Percentiles rank a stretch among this genome's conserved stretches.
Conservation (phyloP, 176 grass and related monocot genomes). For the Hordeum marinum region DNA sequence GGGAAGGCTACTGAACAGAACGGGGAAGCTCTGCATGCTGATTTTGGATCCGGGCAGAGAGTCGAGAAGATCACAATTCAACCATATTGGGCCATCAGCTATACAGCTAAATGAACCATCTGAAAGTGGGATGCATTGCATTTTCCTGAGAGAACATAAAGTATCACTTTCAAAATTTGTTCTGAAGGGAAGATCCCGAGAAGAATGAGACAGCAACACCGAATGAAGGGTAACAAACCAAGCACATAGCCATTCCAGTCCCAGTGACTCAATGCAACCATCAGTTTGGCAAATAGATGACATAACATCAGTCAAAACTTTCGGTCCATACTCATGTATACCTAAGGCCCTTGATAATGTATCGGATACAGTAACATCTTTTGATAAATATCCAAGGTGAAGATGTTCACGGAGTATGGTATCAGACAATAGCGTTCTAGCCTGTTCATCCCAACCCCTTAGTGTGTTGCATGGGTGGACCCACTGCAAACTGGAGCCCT, state of each 20-base stretch:
- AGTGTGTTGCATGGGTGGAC: slow-evolving; percentile 5
- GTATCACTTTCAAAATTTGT: background rate
- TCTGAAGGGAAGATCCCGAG: background rate
- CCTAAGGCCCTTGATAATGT: background rate
- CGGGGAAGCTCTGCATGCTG: background rate
- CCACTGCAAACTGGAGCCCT: background rate
- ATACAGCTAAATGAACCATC: background rate
- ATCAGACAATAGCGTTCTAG: background rate
- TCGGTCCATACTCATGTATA: slow-evolving; percentile 6
- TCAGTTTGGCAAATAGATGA: slow-evolving; percentile 4
- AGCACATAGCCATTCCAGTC: slow-evolving; percentile 4
- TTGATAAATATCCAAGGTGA: background rate
- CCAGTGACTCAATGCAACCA: background rate
- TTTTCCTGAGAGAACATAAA: slow-evolving; percentile 2
- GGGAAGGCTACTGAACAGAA: background rate
- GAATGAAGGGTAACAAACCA: slow-evolving; percentile 9
- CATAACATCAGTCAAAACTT: background rate
- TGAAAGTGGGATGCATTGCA: slow-evolving; percentile 1
- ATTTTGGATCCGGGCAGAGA: background rate
- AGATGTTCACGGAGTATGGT: background rate
- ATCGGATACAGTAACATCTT: background rate
- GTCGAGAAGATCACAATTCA: background rate
- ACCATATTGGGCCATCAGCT: slow-evolving; percentile 12
- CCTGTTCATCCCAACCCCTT: background rate
- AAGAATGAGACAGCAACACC: background rate